Percentiles rank a stretch among this genome's conserved stretches.
phyloP scores from a whole-genome alignment of 345 rosid genomes.

The Hirschfeldia incana region DNA sequence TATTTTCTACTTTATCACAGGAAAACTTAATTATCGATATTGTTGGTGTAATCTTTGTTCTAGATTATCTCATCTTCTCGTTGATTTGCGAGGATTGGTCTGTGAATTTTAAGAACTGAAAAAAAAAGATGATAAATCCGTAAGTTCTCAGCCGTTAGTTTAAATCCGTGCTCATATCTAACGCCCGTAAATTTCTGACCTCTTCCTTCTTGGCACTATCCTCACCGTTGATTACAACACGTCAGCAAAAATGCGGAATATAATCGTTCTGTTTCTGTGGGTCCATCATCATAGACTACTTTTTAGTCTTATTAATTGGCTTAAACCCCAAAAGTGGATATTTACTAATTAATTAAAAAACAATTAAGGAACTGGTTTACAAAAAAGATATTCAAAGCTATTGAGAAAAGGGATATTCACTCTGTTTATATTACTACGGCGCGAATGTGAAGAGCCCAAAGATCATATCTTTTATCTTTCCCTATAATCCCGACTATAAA shows the following conservation, averaged over 20 bases:
- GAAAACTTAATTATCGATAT: background rate
- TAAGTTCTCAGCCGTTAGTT: no score
- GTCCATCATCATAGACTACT: no score
- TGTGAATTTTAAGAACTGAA: background rate
- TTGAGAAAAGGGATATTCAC: background rate
- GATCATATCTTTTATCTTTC: background rate
- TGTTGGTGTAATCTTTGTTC: background rate
- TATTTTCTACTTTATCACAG: background rate
- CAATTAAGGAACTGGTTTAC: background rate
- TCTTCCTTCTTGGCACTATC: no score
- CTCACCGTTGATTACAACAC: no score
- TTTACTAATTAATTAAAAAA: background rate
- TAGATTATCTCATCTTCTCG: background rate
- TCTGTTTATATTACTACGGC: constrained; percentile 10
- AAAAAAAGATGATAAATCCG: background rate
- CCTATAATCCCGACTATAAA: constrained; percentile 16
- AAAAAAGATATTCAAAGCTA: constrained; percentile 19
- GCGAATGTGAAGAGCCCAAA: constrained; percentile 23
- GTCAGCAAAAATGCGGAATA: no score
- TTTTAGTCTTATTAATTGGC: background rate
- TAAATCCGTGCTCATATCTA: background rate
- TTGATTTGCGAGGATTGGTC: background rate
- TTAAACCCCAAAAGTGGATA: background rate
- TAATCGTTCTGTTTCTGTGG: no score
- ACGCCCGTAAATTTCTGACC: no score